phyloP scores from a whole-genome alignment of 2,329 filamentous ascomycete genomes.

The Rhynchosporium agropyri region DNA sequence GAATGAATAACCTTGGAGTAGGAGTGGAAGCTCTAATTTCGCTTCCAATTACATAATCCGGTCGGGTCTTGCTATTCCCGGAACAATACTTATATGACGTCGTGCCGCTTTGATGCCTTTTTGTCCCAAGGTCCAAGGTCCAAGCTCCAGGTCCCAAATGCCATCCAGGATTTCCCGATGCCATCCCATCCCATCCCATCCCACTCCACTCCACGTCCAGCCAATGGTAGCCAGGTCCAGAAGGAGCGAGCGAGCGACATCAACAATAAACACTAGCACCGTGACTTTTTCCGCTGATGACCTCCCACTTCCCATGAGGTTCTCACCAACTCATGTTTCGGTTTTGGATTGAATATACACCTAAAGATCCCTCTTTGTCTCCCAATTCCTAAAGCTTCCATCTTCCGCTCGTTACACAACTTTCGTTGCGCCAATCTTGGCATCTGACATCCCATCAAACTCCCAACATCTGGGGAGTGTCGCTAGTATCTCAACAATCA shows the following conservation, averaged over 20 bases:
- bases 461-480: neutral
- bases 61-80: neutral
- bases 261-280: slow-evolving; percentile 7
- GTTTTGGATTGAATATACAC: slow-evolving; percentile 14
- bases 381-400: neutral
- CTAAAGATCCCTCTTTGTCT: neutral
- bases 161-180: no score
- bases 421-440: slow-evolving; percentile 2
- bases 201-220: neutral
- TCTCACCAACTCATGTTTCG: slow-evolving; percentile 9
- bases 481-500: slow-evolving; percentile 7
- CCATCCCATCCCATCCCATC: neutral
- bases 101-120: neutral
- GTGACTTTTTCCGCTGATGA: neutral
- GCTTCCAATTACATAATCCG: neutral
- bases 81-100: neutral
- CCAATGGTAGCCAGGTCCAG: slow-evolving; percentile 3
- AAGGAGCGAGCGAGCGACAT: neutral
- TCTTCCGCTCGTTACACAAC: neutral
- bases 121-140: neutral
- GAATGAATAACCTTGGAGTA: no score
- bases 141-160: neutral
- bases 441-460: neutral
- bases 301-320: neutral
- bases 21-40: neutral